These are phyloP conservation scores for Lentithecium fluviatile DNA, from an alignment of 495 filamentous ascomycete species.

Conservation along the genomic window DNA sequence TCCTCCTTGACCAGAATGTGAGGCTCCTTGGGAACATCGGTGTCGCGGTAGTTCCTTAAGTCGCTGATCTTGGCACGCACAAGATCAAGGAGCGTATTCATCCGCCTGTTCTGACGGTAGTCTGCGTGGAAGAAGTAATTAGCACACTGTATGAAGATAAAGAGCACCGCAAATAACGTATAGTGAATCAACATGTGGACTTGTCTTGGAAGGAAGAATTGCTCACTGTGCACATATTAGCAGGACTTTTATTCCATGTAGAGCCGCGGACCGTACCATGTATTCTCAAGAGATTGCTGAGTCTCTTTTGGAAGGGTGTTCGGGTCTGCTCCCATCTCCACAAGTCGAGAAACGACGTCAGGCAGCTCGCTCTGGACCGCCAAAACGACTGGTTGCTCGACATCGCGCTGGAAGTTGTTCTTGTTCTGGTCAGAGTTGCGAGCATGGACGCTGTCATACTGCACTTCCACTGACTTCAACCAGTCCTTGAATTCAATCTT, in stretches of 20 bases:
- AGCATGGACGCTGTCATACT: slow-evolving; percentile 13
- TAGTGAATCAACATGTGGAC: too few relatives aligned
- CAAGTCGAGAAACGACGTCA: slow-evolving; percentile 53
- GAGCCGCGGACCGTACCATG: slow-evolving; percentile 9
- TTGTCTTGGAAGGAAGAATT: too few relatives aligned
- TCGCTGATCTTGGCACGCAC: slow-evolving; percentile 51
- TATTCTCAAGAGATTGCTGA: slow-evolving; percentile 38
- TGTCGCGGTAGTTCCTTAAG: slow-evolving; percentile 48
- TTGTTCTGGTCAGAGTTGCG: slow-evolving; percentile 46
- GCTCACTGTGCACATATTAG: too few relatives aligned
- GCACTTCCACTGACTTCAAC: slow-evolving; percentile 43
- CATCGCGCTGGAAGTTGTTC: slow-evolving; percentile 39
- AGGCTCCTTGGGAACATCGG: slow-evolving; percentile 17
- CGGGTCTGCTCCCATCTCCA: slow-evolving; percentile 59
- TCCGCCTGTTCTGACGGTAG: not conserved
- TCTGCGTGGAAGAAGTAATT: not conserved
- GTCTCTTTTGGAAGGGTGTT: slow-evolving; percentile 49
- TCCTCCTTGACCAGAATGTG: slow-evolving; percentile 40
- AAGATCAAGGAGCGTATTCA: slow-evolving; percentile 51
- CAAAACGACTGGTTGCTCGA: slow-evolving; percentile 60
- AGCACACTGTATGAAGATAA: not conserved
- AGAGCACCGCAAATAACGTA: too few relatives aligned
- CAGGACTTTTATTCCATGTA: too few relatives aligned
- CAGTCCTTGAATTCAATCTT: slow-evolving; percentile 45
- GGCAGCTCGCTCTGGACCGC: slow-evolving; percentile 56